phyloP scores from a whole-genome alignment of 805 yeast genomes.

The Metschnikowia matae region DNA sequence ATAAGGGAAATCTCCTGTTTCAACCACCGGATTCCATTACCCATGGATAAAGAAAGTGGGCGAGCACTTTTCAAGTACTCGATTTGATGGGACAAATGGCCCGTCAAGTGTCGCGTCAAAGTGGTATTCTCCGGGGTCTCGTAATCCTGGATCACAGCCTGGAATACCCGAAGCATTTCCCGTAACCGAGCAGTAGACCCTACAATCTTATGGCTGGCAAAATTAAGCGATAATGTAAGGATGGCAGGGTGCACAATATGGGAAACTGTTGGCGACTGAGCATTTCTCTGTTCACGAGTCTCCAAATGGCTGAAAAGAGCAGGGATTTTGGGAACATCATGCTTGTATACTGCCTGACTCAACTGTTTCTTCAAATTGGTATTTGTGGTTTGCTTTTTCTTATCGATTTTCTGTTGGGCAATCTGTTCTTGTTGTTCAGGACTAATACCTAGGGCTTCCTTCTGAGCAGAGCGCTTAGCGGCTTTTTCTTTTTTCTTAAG shows the following conservation, averaged over 20 bases:
- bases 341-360: slow-evolving; percentile 47
- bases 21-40: slow-evolving; percentile 95
- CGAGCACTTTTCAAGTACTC: slow-evolving; percentile 88
- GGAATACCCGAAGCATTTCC: slow-evolving; percentile 82
- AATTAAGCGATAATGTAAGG: slow-evolving; percentile 69
- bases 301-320: slow-evolving; percentile 76
- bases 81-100: slow-evolving; percentile 85
- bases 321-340: slow-evolving; percentile 47
- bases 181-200: slow-evolving; percentile 86
- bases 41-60: slow-evolving; percentile 92
- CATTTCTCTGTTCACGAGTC: slow-evolving; percentile 69
- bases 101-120: slow-evolving; percentile 81
- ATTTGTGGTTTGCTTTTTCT: slow-evolving; percentile 39
- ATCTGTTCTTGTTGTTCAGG: slow-evolving; percentile 41
- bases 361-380: slow-evolving; percentile 52
- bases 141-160: slow-evolving; percentile 73
- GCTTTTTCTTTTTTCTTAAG: slow-evolving; percentile 86
- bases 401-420: slow-evolving; percentile 41
- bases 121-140: slow-evolving; percentile 82
- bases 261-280: slow-evolving; percentile 50
- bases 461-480: slow-evolving; percentile 86
- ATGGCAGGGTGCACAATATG: slow-evolving; percentile 85
- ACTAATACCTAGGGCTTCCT: slow-evolving; percentile 59
- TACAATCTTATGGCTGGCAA: slow-evolving; percentile 78
- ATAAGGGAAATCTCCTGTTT: slow-evolving; percentile 87